Evolutionary conservation across 31 red algal species (phyloP).

Genomic region (Porphyra umbilicalis): DNA sequence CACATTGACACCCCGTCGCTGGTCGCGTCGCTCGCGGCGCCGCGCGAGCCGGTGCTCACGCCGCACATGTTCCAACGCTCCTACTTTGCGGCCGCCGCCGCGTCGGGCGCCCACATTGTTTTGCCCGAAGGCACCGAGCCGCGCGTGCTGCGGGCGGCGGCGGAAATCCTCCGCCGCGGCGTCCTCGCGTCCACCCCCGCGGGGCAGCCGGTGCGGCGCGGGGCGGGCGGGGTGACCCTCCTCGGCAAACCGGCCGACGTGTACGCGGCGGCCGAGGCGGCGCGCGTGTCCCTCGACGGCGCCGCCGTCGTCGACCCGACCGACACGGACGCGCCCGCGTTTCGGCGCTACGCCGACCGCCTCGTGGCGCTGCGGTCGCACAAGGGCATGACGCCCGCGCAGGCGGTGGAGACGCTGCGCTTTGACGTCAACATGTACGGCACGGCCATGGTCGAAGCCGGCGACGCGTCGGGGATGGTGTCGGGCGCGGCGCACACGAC

Average conservation of each 20-base stretch:
- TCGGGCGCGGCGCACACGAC: background rate
- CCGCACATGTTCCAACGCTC: constrained; percentile 1
- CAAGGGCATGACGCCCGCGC: background rate
- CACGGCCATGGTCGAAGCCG: constrained; percentile 7
- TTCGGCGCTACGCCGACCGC: background rate
- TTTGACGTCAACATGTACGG: background rate
- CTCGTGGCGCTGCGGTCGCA: background rate
- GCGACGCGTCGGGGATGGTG: constrained; percentile 8
- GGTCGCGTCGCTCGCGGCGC: background rate
- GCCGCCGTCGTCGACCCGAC: background rate
- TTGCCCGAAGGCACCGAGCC: constrained; percentile 7
- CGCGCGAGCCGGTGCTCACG: background rate
- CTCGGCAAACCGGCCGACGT: background rate
- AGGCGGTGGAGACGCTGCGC: background rate
- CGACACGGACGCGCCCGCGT: background rate
- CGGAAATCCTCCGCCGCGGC: background rate
- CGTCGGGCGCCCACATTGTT: background rate
- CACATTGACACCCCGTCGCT: background rate
- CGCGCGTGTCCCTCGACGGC: background rate
- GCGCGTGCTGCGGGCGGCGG: background rate
- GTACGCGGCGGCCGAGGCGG: background rate
- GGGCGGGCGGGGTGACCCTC: background rate
- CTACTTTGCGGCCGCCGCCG: background rate
- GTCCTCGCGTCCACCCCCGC: background rate
- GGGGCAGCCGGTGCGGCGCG: background rate